Conservation (phyloP, 2,329 filamentous ascomycete genomes). For the Acephala macrosclerotiorum region DNA sequence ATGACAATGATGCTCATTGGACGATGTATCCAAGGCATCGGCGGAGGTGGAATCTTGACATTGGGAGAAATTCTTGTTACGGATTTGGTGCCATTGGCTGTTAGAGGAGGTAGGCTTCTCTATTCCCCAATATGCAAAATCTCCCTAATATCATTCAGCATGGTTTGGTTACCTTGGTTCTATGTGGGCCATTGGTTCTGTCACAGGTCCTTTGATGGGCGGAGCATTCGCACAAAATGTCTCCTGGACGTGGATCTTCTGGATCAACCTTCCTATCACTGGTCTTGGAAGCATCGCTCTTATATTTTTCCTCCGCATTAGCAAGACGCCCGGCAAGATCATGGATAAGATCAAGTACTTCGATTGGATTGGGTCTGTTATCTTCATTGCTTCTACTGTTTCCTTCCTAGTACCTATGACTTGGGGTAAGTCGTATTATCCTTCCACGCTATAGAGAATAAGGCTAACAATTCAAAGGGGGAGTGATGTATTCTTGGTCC, state of each 20-base stretch:
- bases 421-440: conserved; percentile 51
- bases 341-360: conserved; percentile 53
- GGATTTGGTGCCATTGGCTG: conserved; percentile 53
- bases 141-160: conserved; percentile 23
- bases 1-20: conserved; percentile 49
- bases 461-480: conserved; percentile 45
- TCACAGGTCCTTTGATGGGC: conserved; percentile 58
- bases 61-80: conserved; percentile 55
- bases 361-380: conserved; percentile 67
- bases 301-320: conserved; percentile 39
- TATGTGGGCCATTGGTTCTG: conserved; percentile 63
- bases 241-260: conserved; percentile 70
- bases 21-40: conserved; percentile 56
- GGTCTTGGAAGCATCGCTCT: conserved; percentile 36
- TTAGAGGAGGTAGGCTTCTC: conserved; percentile 45
- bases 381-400: conserved; percentile 67
- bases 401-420: conserved; percentile 68
- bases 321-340: conserved; percentile 33
- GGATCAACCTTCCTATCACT: conserved; percentile 47
- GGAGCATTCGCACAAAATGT: conserved; percentile 60
- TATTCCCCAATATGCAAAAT: background rate
- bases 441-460: conserved; percentile 38
- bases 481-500: conserved; percentile 69
- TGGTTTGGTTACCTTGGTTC: conserved; percentile 45
- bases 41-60: conserved; percentile 57